Evolutionary conservation across 306 rosid species (phyloP).

Genomic region (Gastrolobium bilobum): DNA sequence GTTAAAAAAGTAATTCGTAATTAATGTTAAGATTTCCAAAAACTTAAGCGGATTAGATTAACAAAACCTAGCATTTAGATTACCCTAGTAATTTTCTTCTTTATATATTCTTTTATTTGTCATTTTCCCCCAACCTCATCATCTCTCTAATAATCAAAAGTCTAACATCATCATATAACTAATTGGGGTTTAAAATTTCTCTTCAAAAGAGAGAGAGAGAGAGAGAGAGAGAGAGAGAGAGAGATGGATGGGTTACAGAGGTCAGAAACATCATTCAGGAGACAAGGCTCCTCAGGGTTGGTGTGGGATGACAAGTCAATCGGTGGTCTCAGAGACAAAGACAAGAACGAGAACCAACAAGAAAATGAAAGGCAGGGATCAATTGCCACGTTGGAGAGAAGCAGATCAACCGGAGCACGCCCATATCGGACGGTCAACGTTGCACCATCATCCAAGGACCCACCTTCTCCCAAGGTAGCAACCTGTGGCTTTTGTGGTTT

Average conservation of each 20-base stretch:
- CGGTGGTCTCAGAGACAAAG: constrained; percentile 33
- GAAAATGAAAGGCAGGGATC: constrained; percentile 16
- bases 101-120: constrained; percentile 34
- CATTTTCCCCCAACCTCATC: constrained; percentile 36
- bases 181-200: constrained; percentile 7
- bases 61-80: constrained; percentile 28
- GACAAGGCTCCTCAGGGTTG: constrained; percentile 84
- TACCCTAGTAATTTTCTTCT: constrained; percentile 29
- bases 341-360: constrained; percentile 31
- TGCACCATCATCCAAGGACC: constrained; percentile 60
- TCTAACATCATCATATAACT: constrained; percentile 40
- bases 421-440: constrained; percentile 53
- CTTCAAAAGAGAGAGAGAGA: background rate
- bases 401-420: constrained; percentile 47
- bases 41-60: constrained; percentile 1
- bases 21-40: background rate
- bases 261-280: constrained; percentile 77
- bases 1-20: constrained; percentile 13
- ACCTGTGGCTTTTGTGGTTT: constrained; percentile 70
- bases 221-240: constrained; percentile 31
- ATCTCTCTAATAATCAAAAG: constrained; percentile 26
- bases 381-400: constrained; percentile 39
- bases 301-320: constrained; percentile 75
- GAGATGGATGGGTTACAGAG: constrained; percentile 67
- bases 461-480: constrained; percentile 80